Base-by-base conservation (phyloP, 1,284 basidiomycete species). In the Microbotryum scabiosae region DNA sequence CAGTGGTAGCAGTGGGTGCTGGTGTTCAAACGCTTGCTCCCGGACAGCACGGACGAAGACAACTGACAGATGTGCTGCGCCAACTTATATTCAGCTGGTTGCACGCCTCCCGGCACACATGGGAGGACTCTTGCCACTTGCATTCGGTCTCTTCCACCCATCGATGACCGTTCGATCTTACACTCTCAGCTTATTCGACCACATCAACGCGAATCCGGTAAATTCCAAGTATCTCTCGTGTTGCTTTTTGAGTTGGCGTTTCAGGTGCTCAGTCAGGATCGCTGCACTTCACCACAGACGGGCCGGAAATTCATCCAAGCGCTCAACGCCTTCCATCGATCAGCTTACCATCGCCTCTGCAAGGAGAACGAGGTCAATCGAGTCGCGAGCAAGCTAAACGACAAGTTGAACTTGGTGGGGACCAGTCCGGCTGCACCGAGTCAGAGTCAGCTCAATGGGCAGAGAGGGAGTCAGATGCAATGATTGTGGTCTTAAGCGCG, bases 311-410 rank as follows among this genome's bases (percentile, higher is more conserved):
- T 88, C 71, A 77, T 97, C 28, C 84, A 88, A 71, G 78, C 82
- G 10, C 81, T 98, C 57, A 97, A 96, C 74, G 86, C 90, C 70
- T 97, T 93, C 73, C 90, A 96, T 72, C 84, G 90, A 1, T 86
- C 90, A 62, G 87, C 90, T 6, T 74, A 75, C 56, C 67, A 72
- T 1, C 66, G 75, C 10, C 66, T 74, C 25, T 56, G 67, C 10
- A 58, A 69, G 53, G 73, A 75, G 12, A 51, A 66, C n/a, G 48
- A 56, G 0, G 50, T 41, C 12, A 21, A 41, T 41, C 36, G 36
- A 41, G 36, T 41, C 36, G 26, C 49, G 2, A 10, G 20, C 21
- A 28, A 44, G 57, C 62, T 18, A 63, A 72, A 61, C 36, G 36
- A 41, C 36, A 41, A 10, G 36, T 18, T 41, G 36, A 12, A 41